Base-by-base conservation (phyloP, 2,329 filamentous ascomycete genomes). In the Stemphylium lycopersici region DNA sequence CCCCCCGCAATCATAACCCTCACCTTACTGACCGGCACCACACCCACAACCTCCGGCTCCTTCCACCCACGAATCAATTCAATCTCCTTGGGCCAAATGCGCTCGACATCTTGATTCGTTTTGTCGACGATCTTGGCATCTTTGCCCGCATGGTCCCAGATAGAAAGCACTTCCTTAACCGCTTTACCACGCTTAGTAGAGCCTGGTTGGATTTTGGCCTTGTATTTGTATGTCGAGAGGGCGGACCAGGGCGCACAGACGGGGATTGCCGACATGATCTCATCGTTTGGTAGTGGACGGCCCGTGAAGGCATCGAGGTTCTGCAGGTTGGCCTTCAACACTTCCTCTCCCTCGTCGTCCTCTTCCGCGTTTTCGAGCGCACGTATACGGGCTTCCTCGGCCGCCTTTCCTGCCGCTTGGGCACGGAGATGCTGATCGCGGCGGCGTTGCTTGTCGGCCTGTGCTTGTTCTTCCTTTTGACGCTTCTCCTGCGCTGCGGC, bases 151-250 rank as follows among this genome's bases (percentile, higher is more conserved):
- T 81, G 76, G 61, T 88, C 83, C 93, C 93, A 97, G 55, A 84
- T 84, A 43, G 88, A 86, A n/a, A 98, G 76, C 29, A 98, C 88
- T 76, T 98, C 93, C 72, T 90, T 91, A 42, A 96, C 87, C 0
- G 92, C 93, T 73, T 97, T 98, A 8, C 95, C 93, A 78, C 96
- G 96, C 82, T 98, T 99, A 60, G 88, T 83, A 0, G 87, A 78
- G 0, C 95, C 95, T 0, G 95, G 95, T 76, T 98, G 95, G 66
- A 99, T 76, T 80, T 99, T 99, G 48, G 88, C 90, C 76, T 96
- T 96, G 80, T 97, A 98, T 77, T 97, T 97, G 77, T 89, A 90
- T 51, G 84, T 85, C 77, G 81, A 77, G 49, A 88, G 73, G 0
- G 85, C 82, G n/a, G 79, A 77, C 85, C 85, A 88, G 1, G 85